Base-by-base conservation (phyloP, 139 green algal genomes). In the Nannochloris sp. region DNA sequence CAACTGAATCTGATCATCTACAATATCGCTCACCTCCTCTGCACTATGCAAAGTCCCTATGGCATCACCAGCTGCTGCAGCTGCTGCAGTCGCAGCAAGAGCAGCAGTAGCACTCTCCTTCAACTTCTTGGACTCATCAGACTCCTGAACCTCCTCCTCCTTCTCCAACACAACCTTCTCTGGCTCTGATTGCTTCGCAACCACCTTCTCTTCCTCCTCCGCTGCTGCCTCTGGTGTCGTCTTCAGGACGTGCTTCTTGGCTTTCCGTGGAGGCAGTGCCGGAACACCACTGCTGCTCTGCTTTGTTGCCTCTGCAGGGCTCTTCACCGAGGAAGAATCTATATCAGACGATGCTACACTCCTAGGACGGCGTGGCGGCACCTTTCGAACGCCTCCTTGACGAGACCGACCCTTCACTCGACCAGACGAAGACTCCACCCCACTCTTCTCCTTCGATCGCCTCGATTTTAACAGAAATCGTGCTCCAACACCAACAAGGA, bases 1-100 rank as follows among this genome's bases (percentile, higher is more conserved):
- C 40, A 82, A 66, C 48, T 55, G 50, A 9, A 73, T 65, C 49
- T 61, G 40, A 49, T 57, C 33, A 20, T 62, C 65, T 26, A 69
- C 70, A 49, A 40, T 16, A 16, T 40, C 29, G 29, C 30, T 37
- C 36, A 58, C 49, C 23, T 29, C 10, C 50, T 51, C 61, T 43
- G 45, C 26, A 16, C 6, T 49, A 43, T 44, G 57, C 59, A 56
- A 48, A 59, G 63, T 55, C 20, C 37, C 44, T 49, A 16, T 23
- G 33, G 29, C 49, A 48, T 66, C 25, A 29, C 29, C 44, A 55
- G 51, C 43, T 48, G 8, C 56, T 8, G 26, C 25, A 17, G 25
- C 57, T 30, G 43, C 43, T 9, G 11, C 3, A 14, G 40, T 23
- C 11, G 26, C 23, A n/a, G 28, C 31, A 13, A 49, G 26, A 49